These are phyloP conservation scores for Incumbomyces delicatus DNA, from an alignment of 2,329 filamentous ascomycete species.

Conservation along the genomic window DNA sequence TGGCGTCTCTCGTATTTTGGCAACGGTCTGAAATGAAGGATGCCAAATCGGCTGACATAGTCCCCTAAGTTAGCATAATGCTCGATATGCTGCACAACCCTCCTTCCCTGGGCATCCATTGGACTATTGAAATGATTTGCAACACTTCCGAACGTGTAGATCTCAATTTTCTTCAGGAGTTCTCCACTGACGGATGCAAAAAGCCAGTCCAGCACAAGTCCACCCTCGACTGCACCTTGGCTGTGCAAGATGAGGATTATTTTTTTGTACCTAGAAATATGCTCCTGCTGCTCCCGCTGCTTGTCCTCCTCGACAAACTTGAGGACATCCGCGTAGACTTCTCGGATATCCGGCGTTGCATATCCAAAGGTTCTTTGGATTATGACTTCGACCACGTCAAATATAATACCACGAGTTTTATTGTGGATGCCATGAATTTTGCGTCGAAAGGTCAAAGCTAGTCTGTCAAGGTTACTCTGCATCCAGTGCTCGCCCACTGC, in stretches of 20 bases:
- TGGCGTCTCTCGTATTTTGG: not conserved
- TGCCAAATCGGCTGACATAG: slow-evolving; percentile 65
- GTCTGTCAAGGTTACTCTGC: slow-evolving; percentile 58
- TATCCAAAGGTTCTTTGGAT: slow-evolving; percentile 67
- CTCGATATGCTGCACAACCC: slow-evolving; percentile 60
- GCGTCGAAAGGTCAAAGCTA: slow-evolving; percentile 62
- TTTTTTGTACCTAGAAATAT: slow-evolving; percentile 45
- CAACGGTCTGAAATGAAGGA: slow-evolving; percentile 43
- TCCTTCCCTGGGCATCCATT: slow-evolving; percentile 27
- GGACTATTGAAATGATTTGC: slow-evolving; percentile 79
- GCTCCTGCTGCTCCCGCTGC: no score
- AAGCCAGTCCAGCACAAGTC: slow-evolving; percentile 66
- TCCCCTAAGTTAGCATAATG: slow-evolving; percentile 69
- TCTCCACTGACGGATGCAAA: slow-evolving; percentile 60
- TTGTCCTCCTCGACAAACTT: slow-evolving; percentile 48
- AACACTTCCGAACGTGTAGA: slow-evolving; percentile 67
- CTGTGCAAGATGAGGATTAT: slow-evolving; percentile 67
- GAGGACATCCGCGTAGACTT: slow-evolving; percentile 53
- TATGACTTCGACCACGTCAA: slow-evolving; percentile 68
- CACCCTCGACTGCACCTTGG: slow-evolving; percentile 66
- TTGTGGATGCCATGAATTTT: slow-evolving; percentile 67
- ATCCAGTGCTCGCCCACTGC: slow-evolving; percentile 51
- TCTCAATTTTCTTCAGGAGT: slow-evolving; percentile 58
- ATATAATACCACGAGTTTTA: slow-evolving; percentile 61
- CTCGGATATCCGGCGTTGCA: slow-evolving; percentile 55